phyloP scores from a whole-genome alignment of 495 filamentous ascomycete species.

The Penicillium cinerascens region DNA sequence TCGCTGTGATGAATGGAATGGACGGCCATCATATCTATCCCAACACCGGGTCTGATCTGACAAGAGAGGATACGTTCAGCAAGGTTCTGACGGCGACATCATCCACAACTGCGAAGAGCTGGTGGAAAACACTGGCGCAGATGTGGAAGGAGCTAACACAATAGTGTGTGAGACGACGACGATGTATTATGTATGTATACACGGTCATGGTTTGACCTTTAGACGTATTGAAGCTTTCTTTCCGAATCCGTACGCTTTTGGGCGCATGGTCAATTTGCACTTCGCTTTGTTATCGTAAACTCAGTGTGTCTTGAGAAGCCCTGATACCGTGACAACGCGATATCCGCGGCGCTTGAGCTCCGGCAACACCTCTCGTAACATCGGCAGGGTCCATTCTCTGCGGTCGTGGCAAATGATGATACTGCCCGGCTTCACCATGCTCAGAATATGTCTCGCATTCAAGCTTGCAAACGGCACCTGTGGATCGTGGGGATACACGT shows the following conservation, averaged over 20 bases:
- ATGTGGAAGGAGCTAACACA: slow-evolving; percentile 23
- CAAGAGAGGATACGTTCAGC: slow-evolving; percentile 24
- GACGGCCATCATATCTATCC: slow-evolving; percentile 39
- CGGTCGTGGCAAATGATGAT: slow-evolving; percentile 83
- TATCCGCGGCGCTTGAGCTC: slow-evolving; percentile 67
- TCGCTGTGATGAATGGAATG: slow-evolving; percentile 40
- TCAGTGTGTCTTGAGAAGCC: slow-evolving; percentile 44
- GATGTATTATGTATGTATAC: slow-evolving; percentile 2
- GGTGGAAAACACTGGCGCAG: slow-evolving; percentile 22
- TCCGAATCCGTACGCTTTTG: background rate
- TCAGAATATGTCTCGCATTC: slow-evolving; percentile 77
- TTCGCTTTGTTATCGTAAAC: background rate
- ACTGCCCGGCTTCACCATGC: slow-evolving; percentile 69
- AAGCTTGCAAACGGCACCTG: slow-evolving; percentile 63
- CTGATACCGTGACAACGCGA: slow-evolving; percentile 61
- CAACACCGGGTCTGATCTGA: slow-evolving; percentile 5
- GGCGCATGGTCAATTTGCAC: background rate
- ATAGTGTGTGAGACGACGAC: slow-evolving; percentile 4
- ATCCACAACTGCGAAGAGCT: slow-evolving; percentile 11
- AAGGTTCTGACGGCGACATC: slow-evolving; percentile 16
- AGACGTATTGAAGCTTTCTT: background rate
- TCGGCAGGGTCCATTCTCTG: slow-evolving; percentile 71
- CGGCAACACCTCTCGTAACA: slow-evolving; percentile 67
- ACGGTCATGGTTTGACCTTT: background rate
- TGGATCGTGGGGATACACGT: slow-evolving; percentile 83